Percentiles rank a stretch among this genome's conserved stretches.
These are phyloP conservation scores for Stephanodiscus triporus DNA, from an alignment of 108 stramenopile genomes.

Conservation along the genomic window DNA sequence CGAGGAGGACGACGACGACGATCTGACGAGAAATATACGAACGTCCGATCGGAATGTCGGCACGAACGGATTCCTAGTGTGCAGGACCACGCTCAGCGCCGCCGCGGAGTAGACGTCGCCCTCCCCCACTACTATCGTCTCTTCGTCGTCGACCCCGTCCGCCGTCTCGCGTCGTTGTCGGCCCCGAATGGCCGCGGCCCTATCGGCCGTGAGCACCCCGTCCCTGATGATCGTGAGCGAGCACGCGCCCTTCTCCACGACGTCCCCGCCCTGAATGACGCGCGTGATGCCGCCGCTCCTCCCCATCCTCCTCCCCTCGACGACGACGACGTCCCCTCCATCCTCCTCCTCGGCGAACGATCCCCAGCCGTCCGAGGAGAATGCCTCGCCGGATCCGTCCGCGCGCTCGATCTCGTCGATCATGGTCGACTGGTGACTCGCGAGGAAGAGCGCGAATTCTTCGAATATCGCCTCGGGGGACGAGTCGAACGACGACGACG, in stretches of 20 bases:
- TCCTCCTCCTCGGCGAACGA: slow-evolving; percentile 51
- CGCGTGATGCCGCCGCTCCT: slow-evolving; percentile 81
- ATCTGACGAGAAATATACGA: slow-evolving; percentile 67
- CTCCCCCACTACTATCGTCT: slow-evolving; percentile 39
- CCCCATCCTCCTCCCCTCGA: slow-evolving; percentile 29
- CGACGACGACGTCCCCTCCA: slow-evolving; percentile 12
- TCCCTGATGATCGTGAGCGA: slow-evolving; percentile 80
- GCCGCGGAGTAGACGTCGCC: slow-evolving; percentile 90
- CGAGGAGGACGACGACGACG: too few species aligned
- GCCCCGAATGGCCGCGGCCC: slow-evolving; percentile 73
- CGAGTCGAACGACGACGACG: not conserved
- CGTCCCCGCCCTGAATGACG: slow-evolving; percentile 84
- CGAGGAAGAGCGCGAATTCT: slow-evolving; percentile 65
- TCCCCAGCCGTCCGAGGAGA: slow-evolving; percentile 80
- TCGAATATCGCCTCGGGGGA: slow-evolving; percentile 57
- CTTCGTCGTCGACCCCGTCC: slow-evolving; percentile 37
- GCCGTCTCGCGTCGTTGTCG: slow-evolving; percentile 20
- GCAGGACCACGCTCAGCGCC: slow-evolving; percentile 89
- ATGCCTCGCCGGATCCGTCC: slow-evolving; percentile 59
- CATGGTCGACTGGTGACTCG: slow-evolving; percentile 60
- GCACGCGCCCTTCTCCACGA: slow-evolving; percentile 94
- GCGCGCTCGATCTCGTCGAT: slow-evolving; percentile 68
- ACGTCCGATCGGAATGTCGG: slow-evolving; percentile 94
- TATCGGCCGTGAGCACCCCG: slow-evolving; percentile 68
- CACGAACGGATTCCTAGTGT: slow-evolving; percentile 73